Evolutionary conservation across 768 basidiomycete genomes (phyloP).

Genomic region (Tephrocybe sp.): DNA sequence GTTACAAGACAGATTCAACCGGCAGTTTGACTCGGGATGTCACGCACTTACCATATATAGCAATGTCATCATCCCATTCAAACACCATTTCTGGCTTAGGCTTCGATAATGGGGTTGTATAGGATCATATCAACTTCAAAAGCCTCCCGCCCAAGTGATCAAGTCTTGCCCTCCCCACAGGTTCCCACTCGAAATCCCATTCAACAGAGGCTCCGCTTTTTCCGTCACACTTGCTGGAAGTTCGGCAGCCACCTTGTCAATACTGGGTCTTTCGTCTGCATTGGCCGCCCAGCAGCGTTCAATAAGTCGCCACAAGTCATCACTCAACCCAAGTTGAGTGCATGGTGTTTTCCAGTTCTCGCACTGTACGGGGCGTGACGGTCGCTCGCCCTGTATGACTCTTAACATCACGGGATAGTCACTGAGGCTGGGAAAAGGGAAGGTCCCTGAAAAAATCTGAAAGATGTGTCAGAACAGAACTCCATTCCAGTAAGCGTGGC

Average conservation of each 20-base stretch:
- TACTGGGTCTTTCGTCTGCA: not conserved
- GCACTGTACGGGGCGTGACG: slow-evolving; percentile 12
- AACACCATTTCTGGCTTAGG: too few relatives aligned
- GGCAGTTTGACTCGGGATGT: too few relatives aligned
- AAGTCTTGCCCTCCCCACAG: not conserved
- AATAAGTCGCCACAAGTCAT: slow-evolving; percentile 2
- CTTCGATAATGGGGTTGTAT: too few relatives aligned
- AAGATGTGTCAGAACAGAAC: not conserved
- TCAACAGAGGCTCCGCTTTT: not conserved
- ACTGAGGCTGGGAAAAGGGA: slow-evolving; percentile 23
- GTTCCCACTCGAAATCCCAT: too few relatives aligned
- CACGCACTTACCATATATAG: too few relatives aligned
- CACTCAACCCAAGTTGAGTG: slow-evolving; percentile 23
- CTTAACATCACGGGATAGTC: slow-evolving; percentile 18
- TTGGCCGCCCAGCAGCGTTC: not conserved
- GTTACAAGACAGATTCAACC: too few relatives aligned
- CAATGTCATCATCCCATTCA: too few relatives aligned
- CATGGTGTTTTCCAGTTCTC: slow-evolving; percentile 16
- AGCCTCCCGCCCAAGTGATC: not conserved
- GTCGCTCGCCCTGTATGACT: slow-evolving; percentile 12
- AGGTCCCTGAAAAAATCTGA: slow-evolving; percentile 26
- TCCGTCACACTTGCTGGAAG: not conserved
- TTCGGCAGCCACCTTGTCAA: not conserved
- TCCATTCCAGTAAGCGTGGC: not conserved
- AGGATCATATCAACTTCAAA: too few relatives aligned